Conservation (phyloP, 2,329 filamentous ascomycete species). For the Penicillium sp. region DNA sequence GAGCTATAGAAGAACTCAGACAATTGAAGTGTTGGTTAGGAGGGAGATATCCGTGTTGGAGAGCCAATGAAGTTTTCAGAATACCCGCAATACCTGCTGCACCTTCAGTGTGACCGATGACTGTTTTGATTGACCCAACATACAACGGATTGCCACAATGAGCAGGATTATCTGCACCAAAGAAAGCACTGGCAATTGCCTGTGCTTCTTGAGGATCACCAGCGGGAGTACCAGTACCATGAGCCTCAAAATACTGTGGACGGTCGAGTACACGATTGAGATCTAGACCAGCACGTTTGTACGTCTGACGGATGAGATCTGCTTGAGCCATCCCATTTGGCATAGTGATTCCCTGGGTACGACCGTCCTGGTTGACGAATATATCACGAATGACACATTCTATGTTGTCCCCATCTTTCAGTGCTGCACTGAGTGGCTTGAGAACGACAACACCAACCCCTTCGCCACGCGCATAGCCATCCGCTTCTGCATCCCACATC, state of each 20-base stretch:
- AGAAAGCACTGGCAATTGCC: conserved; percentile 15
- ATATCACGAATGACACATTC: conserved; percentile 34
- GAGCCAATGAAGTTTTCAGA: conserved; percentile 31
- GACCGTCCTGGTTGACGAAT: conserved; percentile 32
- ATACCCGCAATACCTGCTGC: conserved; percentile 25
- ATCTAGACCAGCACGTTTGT: conserved; percentile 37
- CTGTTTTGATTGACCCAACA: conserved; percentile 24
- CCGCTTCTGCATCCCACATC: conserved; percentile 43
- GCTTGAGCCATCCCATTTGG: conserved; percentile 36
- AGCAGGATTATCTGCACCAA: not conserved
- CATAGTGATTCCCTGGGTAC: conserved; percentile 29
- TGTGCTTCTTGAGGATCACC: conserved; percentile 26
- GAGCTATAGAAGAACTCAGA: conserved; percentile 16
- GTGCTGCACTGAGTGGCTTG: conserved; percentile 49
- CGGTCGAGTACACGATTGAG: conserved; percentile 16
- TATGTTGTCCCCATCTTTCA: conserved; percentile 46
- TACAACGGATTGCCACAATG: conserved; percentile 5
- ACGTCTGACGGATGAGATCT: conserved; percentile 36
- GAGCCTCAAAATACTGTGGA: conserved; percentile 42
- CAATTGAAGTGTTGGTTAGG: conserved; percentile 23
- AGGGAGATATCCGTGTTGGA: conserved; percentile 35
- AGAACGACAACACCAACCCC: conserved; percentile 51
- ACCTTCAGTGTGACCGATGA: conserved; percentile 11
- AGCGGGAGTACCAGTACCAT: conserved; percentile 37
- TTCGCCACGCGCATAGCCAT: conserved; percentile 53